Evolutionary conservation across 148 eudicot species (phyloP).

Genomic region (Silene uniflora): DNA sequence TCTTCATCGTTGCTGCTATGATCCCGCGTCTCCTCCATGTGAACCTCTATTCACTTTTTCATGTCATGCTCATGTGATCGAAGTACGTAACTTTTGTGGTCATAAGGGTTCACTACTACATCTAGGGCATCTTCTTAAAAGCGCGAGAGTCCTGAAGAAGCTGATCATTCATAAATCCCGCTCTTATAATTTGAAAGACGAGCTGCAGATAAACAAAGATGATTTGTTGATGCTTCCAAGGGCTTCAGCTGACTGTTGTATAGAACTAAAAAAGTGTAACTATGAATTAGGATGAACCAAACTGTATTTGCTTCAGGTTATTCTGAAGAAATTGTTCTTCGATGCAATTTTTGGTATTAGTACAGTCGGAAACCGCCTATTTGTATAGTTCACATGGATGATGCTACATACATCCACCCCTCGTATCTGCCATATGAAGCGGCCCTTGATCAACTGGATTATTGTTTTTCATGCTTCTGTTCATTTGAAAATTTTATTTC

Average conservation of each 20-base stretch:
- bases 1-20: neutral
- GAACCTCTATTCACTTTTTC: neutral
- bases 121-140: conserved; percentile 4
- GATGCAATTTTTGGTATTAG: too few relatives aligned
- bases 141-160: neutral
- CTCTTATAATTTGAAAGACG: neutral
- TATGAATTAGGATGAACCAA: too few relatives aligned
- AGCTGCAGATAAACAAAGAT: neutral
- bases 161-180: neutral
- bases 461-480: too few relatives aligned
- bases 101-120: neutral
- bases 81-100: neutral
- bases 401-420: too few relatives aligned
- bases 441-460: too few relatives aligned
- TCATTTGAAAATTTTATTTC: too few relatives aligned
- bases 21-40: neutral
- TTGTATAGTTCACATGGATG: too few relatives aligned
- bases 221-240: conserved; percentile 13
- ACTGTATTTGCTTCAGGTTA: too few relatives aligned
- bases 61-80: neutral
- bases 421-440: too few relatives aligned
- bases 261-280: neutral
- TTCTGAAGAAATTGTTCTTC: too few relatives aligned
- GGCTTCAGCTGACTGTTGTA: conserved; percentile 1
- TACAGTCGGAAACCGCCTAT: too few relatives aligned